Evolutionary conservation across 2,329 filamentous ascomycete species (phyloP).

Genomic region (Thyridium curvatum): DNA sequence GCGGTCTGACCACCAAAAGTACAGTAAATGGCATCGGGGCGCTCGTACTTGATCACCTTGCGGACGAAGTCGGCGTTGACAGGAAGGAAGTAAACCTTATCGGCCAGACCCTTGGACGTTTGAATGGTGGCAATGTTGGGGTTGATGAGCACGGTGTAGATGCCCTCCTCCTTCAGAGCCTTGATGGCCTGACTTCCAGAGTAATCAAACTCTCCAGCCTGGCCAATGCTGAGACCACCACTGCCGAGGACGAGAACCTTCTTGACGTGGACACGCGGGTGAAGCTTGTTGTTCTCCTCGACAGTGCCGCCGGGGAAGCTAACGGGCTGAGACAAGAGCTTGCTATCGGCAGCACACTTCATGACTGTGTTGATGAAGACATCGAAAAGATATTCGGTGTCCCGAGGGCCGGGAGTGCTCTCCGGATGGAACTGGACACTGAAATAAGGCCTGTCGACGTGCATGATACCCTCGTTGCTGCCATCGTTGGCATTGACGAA

Average conservation of each 20-base stretch:
- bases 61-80: slow-evolving; percentile 96
- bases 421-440: slow-evolving; percentile 99
- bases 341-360: slow-evolving; percentile 60
- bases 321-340: slow-evolving; percentile 66
- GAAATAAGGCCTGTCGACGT: slow-evolving; percentile 82
- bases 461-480: slow-evolving; percentile 96
- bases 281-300: slow-evolving; percentile 68
- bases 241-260: slow-evolving; percentile 93
- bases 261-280: slow-evolving; percentile 79
- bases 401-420: slow-evolving; percentile 88
- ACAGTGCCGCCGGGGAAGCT: slow-evolving; percentile 79
- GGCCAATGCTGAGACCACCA: slow-evolving; percentile 93
- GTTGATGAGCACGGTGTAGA: slow-evolving; percentile 97
- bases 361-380: slow-evolving; percentile 86
- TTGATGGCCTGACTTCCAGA: slow-evolving; percentile 98
- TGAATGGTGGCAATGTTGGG: slow-evolving; percentile 99
- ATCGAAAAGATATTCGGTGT: slow-evolving; percentile 96
- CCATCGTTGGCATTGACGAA: slow-evolving; percentile 98
- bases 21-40: slow-evolving; percentile 92
- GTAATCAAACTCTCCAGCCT: slow-evolving; percentile 98
- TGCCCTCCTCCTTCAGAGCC: slow-evolving; percentile 93
- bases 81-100: slow-evolving; percentile 98
- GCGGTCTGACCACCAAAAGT: slow-evolving; percentile 98
- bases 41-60: slow-evolving; percentile 93
- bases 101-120: slow-evolving; percentile 93